phyloP scores from a whole-genome alignment of 179 eudicot species.

The Carnegiea gigantea region DNA sequence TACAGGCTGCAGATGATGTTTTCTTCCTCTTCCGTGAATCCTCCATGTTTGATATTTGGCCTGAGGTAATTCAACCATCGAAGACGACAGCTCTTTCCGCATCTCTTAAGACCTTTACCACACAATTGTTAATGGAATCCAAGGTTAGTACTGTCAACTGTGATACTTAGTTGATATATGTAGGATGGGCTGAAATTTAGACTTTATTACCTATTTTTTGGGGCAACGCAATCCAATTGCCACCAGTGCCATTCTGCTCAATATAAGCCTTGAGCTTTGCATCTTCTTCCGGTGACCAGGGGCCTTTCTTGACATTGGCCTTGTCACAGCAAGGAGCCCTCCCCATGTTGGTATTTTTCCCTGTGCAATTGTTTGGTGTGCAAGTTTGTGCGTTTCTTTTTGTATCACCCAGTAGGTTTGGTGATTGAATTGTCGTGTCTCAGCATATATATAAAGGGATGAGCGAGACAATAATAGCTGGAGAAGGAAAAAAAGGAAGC shows the following conservation, averaged over 20 bases:
- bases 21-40: slow-evolving; percentile 60
- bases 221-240: slow-evolving; percentile 80
- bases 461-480: slow-evolving; percentile 54
- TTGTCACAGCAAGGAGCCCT: slow-evolving; percentile 94
- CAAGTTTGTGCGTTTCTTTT: slow-evolving; percentile 1
- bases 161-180: neutral
- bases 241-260: slow-evolving; percentile 64
- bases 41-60: slow-evolving; percentile 60
- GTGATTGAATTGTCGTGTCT: slow-evolving; percentile 22
- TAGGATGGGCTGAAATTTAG: neutral
- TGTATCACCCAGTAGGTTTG: neutral
- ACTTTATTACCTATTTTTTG: slow-evolving; percentile 55
- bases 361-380: slow-evolving; percentile 3
- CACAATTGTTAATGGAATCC: neutral
- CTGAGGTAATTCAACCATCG: slow-evolving; percentile 64
- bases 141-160: slow-evolving; percentile 19
- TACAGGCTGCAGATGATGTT: slow-evolving; percentile 52
- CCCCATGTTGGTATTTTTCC: slow-evolving; percentile 44
- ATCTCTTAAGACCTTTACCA: slow-evolving; percentile 61
- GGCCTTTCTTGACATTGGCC: slow-evolving; percentile 78
- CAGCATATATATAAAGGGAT: slow-evolving; percentile 33
- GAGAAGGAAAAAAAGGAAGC: slow-evolving; percentile 51
- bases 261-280: slow-evolving; percentile 65
- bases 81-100: slow-evolving; percentile 62
- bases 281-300: slow-evolving; percentile 88